Evolutionary conservation across 495 filamentous ascomycete species (phyloP).

Genomic region (Saxophila tyrrhenica): DNA sequence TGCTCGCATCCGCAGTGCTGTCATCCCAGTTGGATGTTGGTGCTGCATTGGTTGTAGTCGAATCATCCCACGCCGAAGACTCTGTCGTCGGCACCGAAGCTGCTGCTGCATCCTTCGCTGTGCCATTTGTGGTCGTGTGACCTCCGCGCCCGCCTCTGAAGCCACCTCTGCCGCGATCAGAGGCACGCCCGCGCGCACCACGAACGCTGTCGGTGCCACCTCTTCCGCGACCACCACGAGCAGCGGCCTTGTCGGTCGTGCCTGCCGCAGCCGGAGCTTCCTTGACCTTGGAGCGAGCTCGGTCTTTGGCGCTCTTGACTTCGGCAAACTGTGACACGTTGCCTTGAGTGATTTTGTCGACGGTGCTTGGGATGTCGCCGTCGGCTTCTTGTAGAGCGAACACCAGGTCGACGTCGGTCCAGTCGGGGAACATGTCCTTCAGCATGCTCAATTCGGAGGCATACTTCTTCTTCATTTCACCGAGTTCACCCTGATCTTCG

Average conservation of each 20-base stretch:
- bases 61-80: conserved; percentile 27
- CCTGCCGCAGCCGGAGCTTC: conserved; percentile 45
- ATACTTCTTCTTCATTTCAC: conserved; percentile 82
- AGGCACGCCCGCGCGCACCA: conserved; percentile 54
- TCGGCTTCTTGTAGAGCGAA: conserved; percentile 85
- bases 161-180: conserved; percentile 61
- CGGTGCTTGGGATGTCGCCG: conserved; percentile 73
- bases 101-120: conserved; percentile 22
- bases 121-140: conserved; percentile 41
- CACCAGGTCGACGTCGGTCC: conserved; percentile 84
- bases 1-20: conserved; percentile 17
- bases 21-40: conserved; percentile 24
- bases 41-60: conserved; percentile 3
- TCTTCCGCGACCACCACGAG: conserved; percentile 55
- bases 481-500: conserved; percentile 84
- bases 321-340: conserved; percentile 89
- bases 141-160: conserved; percentile 59
- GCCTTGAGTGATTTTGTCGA: conserved; percentile 83
- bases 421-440: conserved; percentile 83
- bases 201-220: conserved; percentile 54
- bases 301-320: conserved; percentile 78
- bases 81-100: conserved; percentile 24
- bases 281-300: conserved; percentile 72
- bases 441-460: conserved; percentile 58
- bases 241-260: conserved; percentile 27